Evolutionary conservation across 305 asterid species (phyloP).

Genomic region (Ilex paraguariensis): DNA sequence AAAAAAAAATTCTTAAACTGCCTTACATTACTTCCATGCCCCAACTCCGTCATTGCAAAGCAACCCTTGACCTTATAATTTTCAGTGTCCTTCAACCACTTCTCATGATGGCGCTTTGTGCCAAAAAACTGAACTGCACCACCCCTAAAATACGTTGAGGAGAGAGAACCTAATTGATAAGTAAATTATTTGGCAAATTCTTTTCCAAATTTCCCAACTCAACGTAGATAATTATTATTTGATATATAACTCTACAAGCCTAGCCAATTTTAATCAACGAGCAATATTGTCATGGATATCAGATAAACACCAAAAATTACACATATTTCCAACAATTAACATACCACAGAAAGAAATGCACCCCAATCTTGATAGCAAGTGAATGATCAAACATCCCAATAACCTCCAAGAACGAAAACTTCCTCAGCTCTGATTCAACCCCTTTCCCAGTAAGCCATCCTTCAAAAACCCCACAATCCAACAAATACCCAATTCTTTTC

Average conservation of each 20-base stretch:
- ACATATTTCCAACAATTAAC: not conserved
- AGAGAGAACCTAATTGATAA: no score
- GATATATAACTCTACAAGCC: no score
- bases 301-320: no score
- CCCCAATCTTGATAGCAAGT: slow-evolving; percentile 70
- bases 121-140: slow-evolving; percentile 91
- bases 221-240: not conserved
- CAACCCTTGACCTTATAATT: slow-evolving; percentile 68
- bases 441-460: slow-evolving; percentile 78
- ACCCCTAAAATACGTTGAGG: slow-evolving; percentile 49
- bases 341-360: slow-evolving; percentile 86
- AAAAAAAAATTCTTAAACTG: slow-evolving; percentile 11
- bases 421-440: slow-evolving; percentile 69
- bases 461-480: slow-evolving; percentile 61
- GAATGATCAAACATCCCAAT: slow-evolving; percentile 77
- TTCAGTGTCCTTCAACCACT: slow-evolving; percentile 80
- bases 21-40: slow-evolving; percentile 98
- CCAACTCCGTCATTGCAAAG: slow-evolving; percentile 97
- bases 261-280: no score
- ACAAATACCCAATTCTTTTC: slow-evolving; percentile 70
- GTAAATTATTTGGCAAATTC: not conserved
- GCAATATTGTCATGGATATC: no score
- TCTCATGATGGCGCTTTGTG: slow-evolving; percentile 85
- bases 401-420: slow-evolving; percentile 72
- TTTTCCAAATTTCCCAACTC: no score